Percentiles rank a stretch among this genome's conserved stretches.
phyloP scores from a whole-genome alignment of 371 early-diverging fungal species.

The Apophysomyces trapeziformis region DNA sequence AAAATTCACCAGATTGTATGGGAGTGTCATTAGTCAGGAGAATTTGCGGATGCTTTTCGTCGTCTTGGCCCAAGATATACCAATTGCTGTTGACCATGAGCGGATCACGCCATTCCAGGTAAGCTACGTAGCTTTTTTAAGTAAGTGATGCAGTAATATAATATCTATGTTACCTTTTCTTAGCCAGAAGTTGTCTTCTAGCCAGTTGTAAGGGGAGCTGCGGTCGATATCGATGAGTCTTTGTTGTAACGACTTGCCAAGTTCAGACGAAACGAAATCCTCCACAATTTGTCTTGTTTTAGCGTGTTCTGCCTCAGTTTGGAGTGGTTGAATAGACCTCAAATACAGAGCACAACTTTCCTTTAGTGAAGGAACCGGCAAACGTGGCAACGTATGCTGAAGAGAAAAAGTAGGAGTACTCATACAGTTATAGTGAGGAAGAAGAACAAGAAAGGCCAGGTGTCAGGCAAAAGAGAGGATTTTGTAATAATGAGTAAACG shows the following conservation, averaged over 20 bases:
- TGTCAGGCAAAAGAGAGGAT: conserved; percentile 6
- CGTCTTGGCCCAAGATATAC: conserved; percentile 75
- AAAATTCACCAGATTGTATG: conserved; percentile 52
- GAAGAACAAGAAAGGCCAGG: conserved; percentile 15
- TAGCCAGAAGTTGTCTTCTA: conserved; percentile 93
- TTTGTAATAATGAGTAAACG: neutral
- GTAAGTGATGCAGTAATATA: neutral
- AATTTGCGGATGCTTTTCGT: conserved; percentile 66
- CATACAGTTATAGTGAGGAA: neutral
- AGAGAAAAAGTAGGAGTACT: conserved; percentile 62
- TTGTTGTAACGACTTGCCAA: conserved; percentile 52
- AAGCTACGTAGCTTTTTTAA: conserved; percentile 57
- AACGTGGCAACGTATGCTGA: conserved; percentile 73
- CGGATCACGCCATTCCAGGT: conserved; percentile 90
- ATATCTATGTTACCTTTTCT: conserved; percentile 33
- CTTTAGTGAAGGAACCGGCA: conserved; percentile 81
- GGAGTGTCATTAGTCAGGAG: conserved; percentile 45
- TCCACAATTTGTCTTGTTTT: conserved; percentile 34
- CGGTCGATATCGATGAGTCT: conserved; percentile 64
- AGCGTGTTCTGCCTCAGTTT: conserved; percentile 39
- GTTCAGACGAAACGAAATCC: conserved; percentile 35
- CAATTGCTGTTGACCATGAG: conserved; percentile 90
- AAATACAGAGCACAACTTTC: conserved; percentile 79
- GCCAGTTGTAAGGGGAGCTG: conserved; percentile 79
- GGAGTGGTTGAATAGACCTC: conserved; percentile 65